Conservation (phyloP, 2,329 filamentous ascomycete genomes). For the Alternaria infectoria region DNA sequence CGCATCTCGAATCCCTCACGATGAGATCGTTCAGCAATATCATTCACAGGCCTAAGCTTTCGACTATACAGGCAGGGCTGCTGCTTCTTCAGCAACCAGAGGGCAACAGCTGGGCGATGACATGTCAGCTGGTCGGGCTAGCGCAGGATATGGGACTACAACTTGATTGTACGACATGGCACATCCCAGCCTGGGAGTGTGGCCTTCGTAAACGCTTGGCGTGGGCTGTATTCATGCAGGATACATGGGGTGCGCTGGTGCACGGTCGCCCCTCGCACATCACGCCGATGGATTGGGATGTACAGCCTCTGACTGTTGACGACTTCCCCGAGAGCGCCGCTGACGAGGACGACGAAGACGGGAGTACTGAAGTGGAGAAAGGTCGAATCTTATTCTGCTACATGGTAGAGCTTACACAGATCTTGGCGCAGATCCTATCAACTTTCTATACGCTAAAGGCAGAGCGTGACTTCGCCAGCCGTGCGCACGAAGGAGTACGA, state of each 20-base stretch:
- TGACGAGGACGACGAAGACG: conserved; percentile 43
- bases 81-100: conserved; percentile 47
- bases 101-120: conserved; percentile 41
- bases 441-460: conserved; percentile 60
- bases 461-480: conserved; percentile 51
- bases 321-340: conserved; percentile 52
- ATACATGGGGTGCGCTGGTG: conserved; percentile 66
- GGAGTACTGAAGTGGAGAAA: conserved; percentile 44
- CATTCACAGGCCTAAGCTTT: conserved; percentile 49
- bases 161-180: conserved; percentile 67
- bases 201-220: conserved; percentile 66
- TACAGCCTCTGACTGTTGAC: conserved; percentile 52
- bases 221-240: conserved; percentile 71
- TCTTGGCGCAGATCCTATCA: conserved; percentile 59
- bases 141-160: conserved; percentile 50
- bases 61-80: conserved; percentile 49
- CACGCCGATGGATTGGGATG: conserved; percentile 61
- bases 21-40: conserved; percentile 47
- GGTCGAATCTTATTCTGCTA: conserved; percentile 55
- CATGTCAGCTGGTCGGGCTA: conserved; percentile 47
- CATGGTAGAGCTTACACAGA: conserved; percentile 60
- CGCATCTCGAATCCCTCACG: conserved; percentile 42
- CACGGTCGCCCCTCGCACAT: conserved; percentile 65
- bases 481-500: conserved; percentile 54
- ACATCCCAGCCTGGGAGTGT: conserved; percentile 68